A percentile compares a stretch with the other conserved stretches of the same genome.
Conservation (phyloP, 768 basidiomycete genomes). For the Tylopilus intermedius region DNA sequence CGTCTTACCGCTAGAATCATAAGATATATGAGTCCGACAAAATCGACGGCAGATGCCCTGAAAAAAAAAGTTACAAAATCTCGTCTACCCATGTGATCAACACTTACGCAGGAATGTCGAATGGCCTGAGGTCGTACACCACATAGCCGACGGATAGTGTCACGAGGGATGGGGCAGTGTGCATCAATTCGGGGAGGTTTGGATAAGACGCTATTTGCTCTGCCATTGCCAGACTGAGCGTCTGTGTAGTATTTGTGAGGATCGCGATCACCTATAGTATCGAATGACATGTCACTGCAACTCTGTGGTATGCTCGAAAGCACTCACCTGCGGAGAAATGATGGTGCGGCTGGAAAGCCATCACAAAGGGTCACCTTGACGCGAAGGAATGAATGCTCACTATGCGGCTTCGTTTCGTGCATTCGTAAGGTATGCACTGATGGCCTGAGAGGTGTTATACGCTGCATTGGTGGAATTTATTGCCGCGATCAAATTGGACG, state of each 20-base stretch:
- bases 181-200: slow-evolving; percentile 36
- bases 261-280: slow-evolving; percentile 25
- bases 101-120: slow-evolving; percentile 53
- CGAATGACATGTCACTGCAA: background rate
- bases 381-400: slow-evolving; percentile 34
- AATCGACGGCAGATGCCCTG: slow-evolving; percentile 51
- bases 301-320: background rate
- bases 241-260: slow-evolving; percentile 35
- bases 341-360: slow-evolving; percentile 15
- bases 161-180: slow-evolving; percentile 46
- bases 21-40: slow-evolving; percentile 51
- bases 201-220: slow-evolving; percentile 21
- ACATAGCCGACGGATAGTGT: slow-evolving; percentile 45
- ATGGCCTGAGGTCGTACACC: slow-evolving; percentile 49
- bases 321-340: slow-evolving; percentile 12
- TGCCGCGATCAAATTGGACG: slow-evolving; percentile 33
- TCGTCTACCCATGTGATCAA: background rate
- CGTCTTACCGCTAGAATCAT: slow-evolving; percentile 29
- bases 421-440: slow-evolving; percentile 44
- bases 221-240: slow-evolving; percentile 33
- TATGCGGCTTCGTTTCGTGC: slow-evolving; percentile 58
- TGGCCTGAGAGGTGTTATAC: slow-evolving; percentile 45
- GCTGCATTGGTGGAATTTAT: slow-evolving; percentile 37
- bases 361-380: background rate
- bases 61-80: background rate